Percentiles rank a stretch among this genome's conserved stretches.
These are phyloP conservation scores for Plasmodium chabaudi DNA, from an alignment of 169 alveolate species.

Conservation along the genomic window DNA sequence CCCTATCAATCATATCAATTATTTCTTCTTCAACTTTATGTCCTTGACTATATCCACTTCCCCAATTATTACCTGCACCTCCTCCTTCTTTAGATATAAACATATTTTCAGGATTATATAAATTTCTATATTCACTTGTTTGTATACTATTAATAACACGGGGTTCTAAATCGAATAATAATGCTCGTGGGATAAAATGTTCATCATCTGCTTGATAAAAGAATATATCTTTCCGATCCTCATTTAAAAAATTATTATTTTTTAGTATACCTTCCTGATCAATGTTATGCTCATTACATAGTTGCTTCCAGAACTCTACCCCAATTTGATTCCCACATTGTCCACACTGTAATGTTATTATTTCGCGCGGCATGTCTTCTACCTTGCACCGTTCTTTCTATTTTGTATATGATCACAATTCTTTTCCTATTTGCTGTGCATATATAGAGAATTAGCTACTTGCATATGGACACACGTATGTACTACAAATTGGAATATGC, in stretches of 20 bases:
- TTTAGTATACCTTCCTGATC: conserved; percentile 85
- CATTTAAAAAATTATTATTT: conserved; percentile 86
- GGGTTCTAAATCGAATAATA: conserved; percentile 98
- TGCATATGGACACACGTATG: too few relatives aligned
- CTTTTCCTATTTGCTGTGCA: too few relatives aligned
- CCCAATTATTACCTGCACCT: conserved; percentile 99
- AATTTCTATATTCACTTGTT: conserved; percentile 88
- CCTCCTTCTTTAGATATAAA: conserved; percentile 97
- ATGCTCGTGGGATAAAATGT: conserved; percentile 94
- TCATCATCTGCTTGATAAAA: conserved; percentile 96
- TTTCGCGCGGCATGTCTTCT: conserved; percentile 98
- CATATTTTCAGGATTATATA: conserved; percentile 98
- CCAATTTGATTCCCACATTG: conserved; percentile 99
- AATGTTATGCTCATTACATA: conserved; percentile 98
- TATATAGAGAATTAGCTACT: too few relatives aligned
- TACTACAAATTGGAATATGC: too few relatives aligned
- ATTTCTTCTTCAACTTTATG: conserved; percentile 96
- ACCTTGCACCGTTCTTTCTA: too few relatives aligned
- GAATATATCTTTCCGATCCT: conserved; percentile 98
- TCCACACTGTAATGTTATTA: conserved; percentile 98
- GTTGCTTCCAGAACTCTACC: conserved; percentile 98
- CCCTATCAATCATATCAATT: conserved; percentile 98
- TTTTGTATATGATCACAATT: too few relatives aligned
- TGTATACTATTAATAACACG: conserved; percentile 92
- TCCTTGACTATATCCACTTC: conserved; percentile 96